Evolutionary conservation across 202 grass and related monocot genomes (phyloP).

Genomic region (Musa balbisiana): DNA sequence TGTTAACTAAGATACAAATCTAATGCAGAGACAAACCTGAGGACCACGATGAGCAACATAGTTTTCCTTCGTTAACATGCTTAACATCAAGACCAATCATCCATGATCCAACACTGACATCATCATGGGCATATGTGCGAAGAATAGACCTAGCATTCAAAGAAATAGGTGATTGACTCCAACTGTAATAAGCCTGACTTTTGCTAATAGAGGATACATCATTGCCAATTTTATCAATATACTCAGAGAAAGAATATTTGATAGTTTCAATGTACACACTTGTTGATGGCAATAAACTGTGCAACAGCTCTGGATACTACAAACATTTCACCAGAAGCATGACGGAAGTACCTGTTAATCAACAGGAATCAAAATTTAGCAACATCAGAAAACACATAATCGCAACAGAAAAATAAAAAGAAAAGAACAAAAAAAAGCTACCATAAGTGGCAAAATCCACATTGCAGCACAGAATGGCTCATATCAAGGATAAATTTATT

Average conservation of each 20-base stretch:
- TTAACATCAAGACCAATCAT: slow-evolving; percentile 91
- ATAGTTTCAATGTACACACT: slow-evolving; percentile 24
- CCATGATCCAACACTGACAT: slow-evolving; percentile 96
- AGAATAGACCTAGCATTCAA: slow-evolving; percentile 54
- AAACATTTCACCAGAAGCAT: slow-evolving; percentile 95
- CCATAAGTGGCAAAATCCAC: background rate
- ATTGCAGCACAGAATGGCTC: background rate
- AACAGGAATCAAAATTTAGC: slow-evolving; percentile 22
- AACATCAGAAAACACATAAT: background rate
- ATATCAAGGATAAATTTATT: background rate
- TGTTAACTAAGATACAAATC: background rate
- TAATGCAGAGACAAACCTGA: slow-evolving; percentile 35
- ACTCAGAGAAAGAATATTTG: background rate
- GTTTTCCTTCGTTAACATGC: slow-evolving; percentile 92
- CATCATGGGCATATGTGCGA: slow-evolving; percentile 91
- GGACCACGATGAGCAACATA: slow-evolving; percentile 93
- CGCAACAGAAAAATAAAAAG: background rate
- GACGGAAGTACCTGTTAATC: slow-evolving; percentile 75
- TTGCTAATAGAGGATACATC: too few relatives aligned
- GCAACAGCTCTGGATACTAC: slow-evolving; percentile 85
- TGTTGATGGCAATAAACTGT: slow-evolving; percentile 99
- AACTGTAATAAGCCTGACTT: background rate
- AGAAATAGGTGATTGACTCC: background rate
- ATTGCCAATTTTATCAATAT: background rate
- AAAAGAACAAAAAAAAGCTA: background rate